Base-by-base conservation (phyloP, 768 basidiomycete species). In the Suillus variegatus region DNA sequence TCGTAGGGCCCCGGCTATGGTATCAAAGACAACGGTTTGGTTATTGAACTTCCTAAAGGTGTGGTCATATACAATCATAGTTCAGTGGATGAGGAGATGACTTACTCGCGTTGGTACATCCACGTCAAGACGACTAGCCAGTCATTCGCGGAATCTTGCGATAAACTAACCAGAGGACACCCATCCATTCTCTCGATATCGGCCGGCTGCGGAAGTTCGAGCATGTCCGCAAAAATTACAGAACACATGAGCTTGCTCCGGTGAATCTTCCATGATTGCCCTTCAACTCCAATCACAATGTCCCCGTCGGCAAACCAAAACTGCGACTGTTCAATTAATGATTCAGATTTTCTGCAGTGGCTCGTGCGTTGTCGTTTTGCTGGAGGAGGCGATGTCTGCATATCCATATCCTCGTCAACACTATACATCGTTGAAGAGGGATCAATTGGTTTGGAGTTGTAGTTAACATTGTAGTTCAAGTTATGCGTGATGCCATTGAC, bases 231-330 rank as follows among this genome's bases (percentile, higher is more conserved):
- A 40, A 80, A 80, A 13, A 80, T 67, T 3, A 67, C 56, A 2
- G 76, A 77, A 47, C 40, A 65, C 47, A 61, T 63, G 18, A 77
- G 52, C 41, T 65, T 65, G 44, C 28, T 38, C 9, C 62, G 61
- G 56, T 78, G 76, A 40, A 79, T 70, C 49, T 74, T 77, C 66
- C 77, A 68, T 14, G 66, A 62, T 25, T 65, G 66, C n/a, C 64
- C 25, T 60, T 74, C 71, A 12, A 72, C 44, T 1, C 67, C 68
- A 9, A 81, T 70, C 20, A 79, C 71, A 57, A 79, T 71, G 62
- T 81, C 76, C 12, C 81, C 79, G 62, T 79, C 78, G 25, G 66
- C 46, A 66, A 76, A 79, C 76, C 77, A 79, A 57, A 69, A 73
- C 32, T 25, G 38, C 14, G 54, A 20, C 28, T 52, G 55, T 16